Percentiles rank a stretch among this genome's conserved stretches.
Conservation (phyloP, 1,284 basidiomycete species). For the Ceratobasidium sp. region DNA sequence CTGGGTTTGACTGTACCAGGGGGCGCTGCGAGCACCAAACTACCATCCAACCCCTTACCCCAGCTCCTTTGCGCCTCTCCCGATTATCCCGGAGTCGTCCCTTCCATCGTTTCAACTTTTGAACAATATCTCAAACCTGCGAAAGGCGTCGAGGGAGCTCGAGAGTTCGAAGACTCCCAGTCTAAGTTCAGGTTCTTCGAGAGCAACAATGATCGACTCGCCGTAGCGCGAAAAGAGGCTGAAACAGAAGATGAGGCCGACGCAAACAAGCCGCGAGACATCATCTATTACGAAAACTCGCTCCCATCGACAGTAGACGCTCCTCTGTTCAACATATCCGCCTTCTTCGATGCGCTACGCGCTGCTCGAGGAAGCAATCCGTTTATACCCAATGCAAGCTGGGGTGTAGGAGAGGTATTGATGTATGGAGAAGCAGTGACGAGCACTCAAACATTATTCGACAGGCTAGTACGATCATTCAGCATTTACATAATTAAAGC, state of each 20-base stretch:
- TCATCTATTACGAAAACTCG: conserved; percentile 49
- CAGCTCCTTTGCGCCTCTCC: conserved; percentile 61
- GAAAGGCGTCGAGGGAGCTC: conserved; percentile 50
- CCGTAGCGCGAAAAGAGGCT: conserved; percentile 51
- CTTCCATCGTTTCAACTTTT: conserved; percentile 57
- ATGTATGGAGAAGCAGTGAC: conserved; percentile 91
- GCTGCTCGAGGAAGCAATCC: conserved; percentile 46
- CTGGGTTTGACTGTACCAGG: conserved; percentile 59
- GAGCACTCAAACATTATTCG: conserved; percentile 95
- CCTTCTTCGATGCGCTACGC: conserved; percentile 56
- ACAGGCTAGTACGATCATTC: conserved; percentile 69
- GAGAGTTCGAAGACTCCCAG: conserved; percentile 65
- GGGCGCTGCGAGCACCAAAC: conserved; percentile 20
- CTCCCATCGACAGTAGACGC: conserved; percentile 53
- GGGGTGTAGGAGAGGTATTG: conserved; percentile 79
- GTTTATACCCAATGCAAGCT: conserved; percentile 54
- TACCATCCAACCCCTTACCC: conserved; percentile 57
- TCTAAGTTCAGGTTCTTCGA: conserved; percentile 72
- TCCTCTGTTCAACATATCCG: conserved; percentile 58
- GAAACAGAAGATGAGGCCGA: conserved; percentile 51
- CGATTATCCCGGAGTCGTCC: conserved; percentile 51
- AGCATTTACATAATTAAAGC: not conserved
- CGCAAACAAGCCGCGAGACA: conserved; percentile 51
- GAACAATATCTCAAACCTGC: conserved; percentile 49
- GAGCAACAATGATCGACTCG: conserved; percentile 5